Evolutionary conservation across 1,284 basidiomycete genomes (phyloP).

Genomic region (Stereum hirsutum): DNA sequence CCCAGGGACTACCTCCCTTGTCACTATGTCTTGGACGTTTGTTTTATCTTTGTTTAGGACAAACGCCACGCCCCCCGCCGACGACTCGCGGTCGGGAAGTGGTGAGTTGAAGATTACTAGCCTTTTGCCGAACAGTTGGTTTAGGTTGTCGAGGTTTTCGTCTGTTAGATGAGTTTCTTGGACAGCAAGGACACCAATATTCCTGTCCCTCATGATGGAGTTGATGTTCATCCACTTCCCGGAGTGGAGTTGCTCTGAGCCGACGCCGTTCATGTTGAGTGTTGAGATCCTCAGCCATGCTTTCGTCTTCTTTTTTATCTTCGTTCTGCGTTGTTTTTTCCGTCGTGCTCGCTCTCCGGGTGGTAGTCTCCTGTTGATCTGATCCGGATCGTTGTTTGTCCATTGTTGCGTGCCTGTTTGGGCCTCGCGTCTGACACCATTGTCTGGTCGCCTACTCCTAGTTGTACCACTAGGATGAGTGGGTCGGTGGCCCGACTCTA

Average conservation of each 20-base stretch:
- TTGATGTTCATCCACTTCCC: slow-evolving; percentile 18
- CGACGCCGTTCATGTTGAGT: slow-evolving; percentile 15
- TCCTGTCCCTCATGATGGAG: slow-evolving; percentile 11
- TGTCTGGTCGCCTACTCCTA: too few species aligned
- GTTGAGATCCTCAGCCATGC: slow-evolving; percentile 12
- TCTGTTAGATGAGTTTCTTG: slow-evolving; percentile 21
- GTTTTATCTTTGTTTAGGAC: slow-evolving; percentile 23
- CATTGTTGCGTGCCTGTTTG: too few species aligned
- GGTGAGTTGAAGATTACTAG: slow-evolving; percentile 9
- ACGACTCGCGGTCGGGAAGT: not conserved
- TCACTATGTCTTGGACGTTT: slow-evolving; percentile 5
- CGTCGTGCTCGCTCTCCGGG: too few species aligned
- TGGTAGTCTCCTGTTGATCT: too few species aligned
- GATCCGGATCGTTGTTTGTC: too few species aligned
- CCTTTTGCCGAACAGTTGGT: slow-evolving; percentile 6
- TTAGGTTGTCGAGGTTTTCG: slow-evolving; percentile 4
- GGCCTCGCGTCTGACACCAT: too few species aligned
- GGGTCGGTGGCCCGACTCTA: too few species aligned
- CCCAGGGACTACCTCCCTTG: slow-evolving; percentile 19
- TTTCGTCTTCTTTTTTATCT: not conserved
- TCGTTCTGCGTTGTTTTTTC: too few species aligned
- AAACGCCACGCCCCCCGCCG: slow-evolving; percentile 20
- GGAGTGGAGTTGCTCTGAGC: not conserved
- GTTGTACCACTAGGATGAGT: too few species aligned
- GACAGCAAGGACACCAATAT: slow-evolving; percentile 16